Evolutionary conservation across 495 filamentous ascomycete species (phyloP), one percentile per base, ranked within the genome.

Genomic region (Hypoxylon crocopeplum): DNA sequence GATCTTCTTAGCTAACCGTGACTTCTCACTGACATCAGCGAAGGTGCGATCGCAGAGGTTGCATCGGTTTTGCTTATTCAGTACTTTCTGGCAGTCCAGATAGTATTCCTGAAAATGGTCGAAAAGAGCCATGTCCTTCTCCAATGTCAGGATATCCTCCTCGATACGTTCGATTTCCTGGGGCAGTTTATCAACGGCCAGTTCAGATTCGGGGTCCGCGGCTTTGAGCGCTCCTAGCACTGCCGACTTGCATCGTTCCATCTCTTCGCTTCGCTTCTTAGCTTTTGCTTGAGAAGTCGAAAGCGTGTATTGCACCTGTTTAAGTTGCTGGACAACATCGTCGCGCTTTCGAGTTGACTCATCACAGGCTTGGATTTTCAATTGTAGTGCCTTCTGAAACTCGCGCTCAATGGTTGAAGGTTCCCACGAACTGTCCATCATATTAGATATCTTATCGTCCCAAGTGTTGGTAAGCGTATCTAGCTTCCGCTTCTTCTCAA

Each of bases 221-320:
- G 69, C 71, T 32, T 72, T 66, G 8, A 82, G 64, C 20, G 75
- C 75, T n/a, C 47, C 55, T 16, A 75, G 29, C 2, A 88, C 79
- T 7, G 53, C 65, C 4, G 72, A 58, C 37, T 84, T 80, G 67
- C 85, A 87, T 19, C 75, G 77, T 5, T 85, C 77, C 53, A 85
- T 79, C 50, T 93, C 88, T 38, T 83, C 78, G 22, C 83, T 75
- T 46, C 87, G 86, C 65, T 85, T 83, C 38, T 78, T 84, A 20
- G 89, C 72, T 41, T 77, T 84, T 15, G 84, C 84, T 24, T 82
- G 81, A 10, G 74, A 69, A 37, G 78, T 85, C 12, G 83, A 86
- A n/a, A 96, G 77, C 66, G 88, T 91, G 69, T 83, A 90, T 56
- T 94, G 86, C 16, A 90, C 72, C 46, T 93, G 86, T 65, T 91